phyloP scores from a whole-genome alignment of 768 basidiomycete genomes.

The Leccinellum albellum region DNA sequence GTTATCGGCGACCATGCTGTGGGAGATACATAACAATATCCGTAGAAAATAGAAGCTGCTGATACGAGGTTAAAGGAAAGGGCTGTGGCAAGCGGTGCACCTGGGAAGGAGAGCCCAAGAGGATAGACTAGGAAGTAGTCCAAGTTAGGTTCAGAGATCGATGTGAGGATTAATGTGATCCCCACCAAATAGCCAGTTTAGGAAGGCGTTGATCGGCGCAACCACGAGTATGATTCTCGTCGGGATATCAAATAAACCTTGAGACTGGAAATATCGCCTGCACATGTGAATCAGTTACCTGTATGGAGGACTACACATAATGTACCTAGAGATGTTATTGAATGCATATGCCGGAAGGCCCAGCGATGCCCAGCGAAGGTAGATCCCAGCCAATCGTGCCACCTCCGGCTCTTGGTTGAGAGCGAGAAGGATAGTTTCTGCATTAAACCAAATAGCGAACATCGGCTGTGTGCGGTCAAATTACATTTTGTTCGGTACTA shows the following conservation, averaged over 20 bases:
- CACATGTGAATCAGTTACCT: background rate
- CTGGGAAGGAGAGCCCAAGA: slow-evolving; percentile 82
- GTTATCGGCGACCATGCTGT: slow-evolving; percentile 70
- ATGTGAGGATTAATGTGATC: background rate
- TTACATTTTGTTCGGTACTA: background rate
- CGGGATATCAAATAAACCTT: slow-evolving; percentile 81
- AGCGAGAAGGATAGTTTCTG: slow-evolving; percentile 71
- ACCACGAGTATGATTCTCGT: slow-evolving; percentile 79
- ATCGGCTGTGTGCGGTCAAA: slow-evolving; percentile 40
- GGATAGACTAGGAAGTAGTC: slow-evolving; percentile 32
- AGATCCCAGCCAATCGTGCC: slow-evolving; percentile 68
- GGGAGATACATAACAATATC: slow-evolving; percentile 52
- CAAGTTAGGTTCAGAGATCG: background rate
- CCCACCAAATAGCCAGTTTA: slow-evolving; percentile 83
- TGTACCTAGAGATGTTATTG: slow-evolving; percentile 50
- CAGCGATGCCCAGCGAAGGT: slow-evolving; percentile 71
- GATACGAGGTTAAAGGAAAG: slow-evolving; percentile 87
- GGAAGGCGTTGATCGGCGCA: slow-evolving; percentile 78
- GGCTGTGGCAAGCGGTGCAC: slow-evolving; percentile 87
- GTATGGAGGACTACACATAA: background rate
- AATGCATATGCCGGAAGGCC: slow-evolving; percentile 76
- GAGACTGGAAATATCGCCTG: slow-evolving; percentile 67
- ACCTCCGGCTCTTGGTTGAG: slow-evolving; percentile 83
- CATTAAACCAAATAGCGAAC: slow-evolving; percentile 73
- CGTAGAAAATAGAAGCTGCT: slow-evolving; percentile 58